Evolutionary conservation across 495 filamentous ascomycete genomes (phyloP), one percentile per base, ranked within the genome.

Genomic region (Xylaria curta): DNA sequence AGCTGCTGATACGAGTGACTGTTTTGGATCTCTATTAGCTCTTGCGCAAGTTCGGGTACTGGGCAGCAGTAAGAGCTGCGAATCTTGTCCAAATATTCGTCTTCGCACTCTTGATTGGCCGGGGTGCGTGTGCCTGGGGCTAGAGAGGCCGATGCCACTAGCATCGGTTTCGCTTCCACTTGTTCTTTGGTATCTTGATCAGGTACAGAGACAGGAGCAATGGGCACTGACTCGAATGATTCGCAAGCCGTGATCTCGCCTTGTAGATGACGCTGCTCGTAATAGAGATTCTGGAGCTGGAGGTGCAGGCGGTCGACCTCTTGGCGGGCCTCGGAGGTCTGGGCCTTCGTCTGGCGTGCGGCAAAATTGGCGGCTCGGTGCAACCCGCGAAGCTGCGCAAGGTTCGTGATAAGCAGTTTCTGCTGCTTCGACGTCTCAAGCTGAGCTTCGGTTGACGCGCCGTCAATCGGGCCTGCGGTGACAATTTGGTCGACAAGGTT

Each of bases 211-310:
- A 17, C 33, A 38, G 21, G 59, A 61, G 44, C 33, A 64, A 26
- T 56, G 59, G 68, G 17, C n/a, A 89, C 93, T 72, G 85, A 97
- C 95, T 97, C 92, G 72, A 97, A 98, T 47, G 90, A 90, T 77
- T 96, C 93, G 82, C 97, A 98, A 40, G 93, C 94, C 3, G 87
- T 84, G 73, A 99, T 98, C 81, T 99, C 97, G 28, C 93, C 93
- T 58, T 90, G 88, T 70, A 99, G 83, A 82, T 97, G 93, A 70
- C 93, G 87, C 80, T 97, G 94, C 80, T 99, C 96, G 80, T 99
- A 99, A 81, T 97, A 95, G 31, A 99, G 85, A 79, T 99, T 99
- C 80, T 98, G 95, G 36, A 98, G 85, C 78, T 97, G 91, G 24
- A 99, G 87, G 82, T 98, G 95, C 70, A 98, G 85, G 65, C 90